Conservation (phyloP, 257 asterid genomes). For the Anisodus tanguticus region DNA sequence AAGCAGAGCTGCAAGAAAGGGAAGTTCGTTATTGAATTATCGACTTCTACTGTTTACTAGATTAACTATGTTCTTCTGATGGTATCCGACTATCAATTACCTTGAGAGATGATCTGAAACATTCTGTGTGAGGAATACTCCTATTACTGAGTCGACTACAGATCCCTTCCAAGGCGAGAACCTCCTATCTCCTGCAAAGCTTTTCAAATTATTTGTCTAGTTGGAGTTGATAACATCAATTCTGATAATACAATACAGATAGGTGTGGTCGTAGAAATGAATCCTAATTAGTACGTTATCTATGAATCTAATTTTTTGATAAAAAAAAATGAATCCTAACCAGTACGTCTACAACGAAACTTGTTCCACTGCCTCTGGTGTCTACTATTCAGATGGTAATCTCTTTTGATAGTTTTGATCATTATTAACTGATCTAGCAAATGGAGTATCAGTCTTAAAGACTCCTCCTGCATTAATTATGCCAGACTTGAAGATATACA, state of each 20-base stretch:
- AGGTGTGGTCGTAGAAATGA: conserved; percentile 8
- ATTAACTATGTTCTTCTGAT: conserved; percentile 23
- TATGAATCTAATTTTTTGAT: too few species aligned
- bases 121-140: conserved; percentile 96
- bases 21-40: background rate
- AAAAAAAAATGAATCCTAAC: background rate
- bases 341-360: background rate
- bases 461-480: background rate
- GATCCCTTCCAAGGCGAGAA: conserved; percentile 97
- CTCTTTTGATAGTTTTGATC: background rate
- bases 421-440: background rate
- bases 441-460: background rate
- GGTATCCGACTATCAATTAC: conserved; percentile 43
- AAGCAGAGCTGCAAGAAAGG: conserved; percentile 79
- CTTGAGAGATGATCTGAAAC: conserved; percentile 98
- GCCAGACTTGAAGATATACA: background rate
- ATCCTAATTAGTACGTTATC: background rate
- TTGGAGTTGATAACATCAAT: background rate
- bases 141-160: conserved; percentile 96
- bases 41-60: background rate
- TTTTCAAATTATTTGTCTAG: conserved; percentile 25
- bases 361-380: background rate
- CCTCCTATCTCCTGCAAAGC: conserved; percentile 81
- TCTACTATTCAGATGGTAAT: background rate
- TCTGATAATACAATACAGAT: background rate